phyloP scores from a whole-genome alignment of 2,329 filamentous ascomycete species.

The Hymenoscyphus scutula region DNA sequence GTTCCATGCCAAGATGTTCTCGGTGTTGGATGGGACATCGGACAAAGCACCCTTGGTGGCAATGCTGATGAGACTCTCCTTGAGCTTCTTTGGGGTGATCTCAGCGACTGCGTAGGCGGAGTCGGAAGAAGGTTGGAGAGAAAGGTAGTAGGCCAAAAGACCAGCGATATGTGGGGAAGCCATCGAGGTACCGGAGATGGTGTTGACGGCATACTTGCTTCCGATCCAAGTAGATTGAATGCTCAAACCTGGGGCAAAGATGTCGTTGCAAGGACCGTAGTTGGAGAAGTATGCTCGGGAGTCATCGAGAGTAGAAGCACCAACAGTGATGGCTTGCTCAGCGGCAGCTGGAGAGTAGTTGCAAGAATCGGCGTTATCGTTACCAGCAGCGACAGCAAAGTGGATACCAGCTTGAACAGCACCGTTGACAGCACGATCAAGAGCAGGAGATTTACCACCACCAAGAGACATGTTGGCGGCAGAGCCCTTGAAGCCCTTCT shows the following conservation, averaged over 20 bases:
- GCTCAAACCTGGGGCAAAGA: slow-evolving; percentile 96
- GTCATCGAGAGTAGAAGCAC: slow-evolving; percentile 88
- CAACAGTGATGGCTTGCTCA: slow-evolving; percentile 88
- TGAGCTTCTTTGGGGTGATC: slow-evolving; percentile 91
- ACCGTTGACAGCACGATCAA: slow-evolving; percentile 91
- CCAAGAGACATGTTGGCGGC: slow-evolving; percentile 99
- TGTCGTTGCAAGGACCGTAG: slow-evolving; percentile 98
- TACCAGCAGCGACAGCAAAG: slow-evolving; percentile 97
- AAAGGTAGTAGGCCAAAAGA: slow-evolving; percentile 96
- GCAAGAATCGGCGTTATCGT: slow-evolving; percentile 98
- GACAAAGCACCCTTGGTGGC: slow-evolving; percentile 75
- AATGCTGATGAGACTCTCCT: slow-evolving; percentile 80
- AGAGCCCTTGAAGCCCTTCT: slow-evolving; percentile 96
- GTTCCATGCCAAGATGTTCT: slow-evolving; percentile 98
- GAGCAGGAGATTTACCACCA: slow-evolving; percentile 90
- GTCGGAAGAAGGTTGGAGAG: slow-evolving; percentile 84
- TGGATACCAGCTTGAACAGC: slow-evolving; percentile 89
- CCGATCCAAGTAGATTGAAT: slow-evolving; percentile 99
- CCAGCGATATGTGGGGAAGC: slow-evolving; percentile 95
- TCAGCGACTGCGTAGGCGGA: slow-evolving; percentile 87
- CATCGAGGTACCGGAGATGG: slow-evolving; percentile 99
- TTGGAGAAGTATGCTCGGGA: slow-evolving; percentile 99
- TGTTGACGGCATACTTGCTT: slow-evolving; percentile 93
- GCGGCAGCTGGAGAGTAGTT: slow-evolving; percentile 98
- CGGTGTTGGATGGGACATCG: slow-evolving; percentile 81